Conservation (phyloP, 2,329 filamentous ascomycete species). For the Exserohilum turcica region DNA sequence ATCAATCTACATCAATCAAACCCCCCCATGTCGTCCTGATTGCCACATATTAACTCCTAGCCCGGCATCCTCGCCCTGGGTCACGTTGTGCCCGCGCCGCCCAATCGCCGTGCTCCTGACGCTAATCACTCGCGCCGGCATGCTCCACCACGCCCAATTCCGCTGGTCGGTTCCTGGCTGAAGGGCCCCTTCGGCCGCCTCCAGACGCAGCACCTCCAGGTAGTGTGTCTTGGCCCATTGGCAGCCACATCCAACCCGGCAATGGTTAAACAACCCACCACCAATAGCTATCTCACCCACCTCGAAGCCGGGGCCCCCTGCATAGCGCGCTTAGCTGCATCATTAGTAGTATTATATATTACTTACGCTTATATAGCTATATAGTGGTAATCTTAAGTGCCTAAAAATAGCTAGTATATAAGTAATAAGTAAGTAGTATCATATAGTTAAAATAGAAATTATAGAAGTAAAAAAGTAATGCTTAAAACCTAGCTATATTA, state of each 20-base stretch:
- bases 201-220: conserved; percentile 23
- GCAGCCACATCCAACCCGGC: conserved; percentile 5
- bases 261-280: no score
- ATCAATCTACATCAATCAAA: conserved; percentile 48
- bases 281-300: no score
- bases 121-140: conserved; percentile 34
- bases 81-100: conserved; percentile 13
- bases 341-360: no score
- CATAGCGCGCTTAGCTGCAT: no score
- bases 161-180: conserved; percentile 37
- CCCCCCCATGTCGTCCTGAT: conserved; percentile 25
- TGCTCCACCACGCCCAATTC: conserved; percentile 20
- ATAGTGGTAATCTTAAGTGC: no score
- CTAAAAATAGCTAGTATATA: no score
- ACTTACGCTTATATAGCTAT: no score
- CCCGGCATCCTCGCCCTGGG: conserved; percentile 32
- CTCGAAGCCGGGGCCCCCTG: no score
- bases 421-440: no score
- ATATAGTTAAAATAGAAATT: no score
- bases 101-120: conserved; percentile 34
- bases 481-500: no score
- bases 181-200: conserved; percentile 25
- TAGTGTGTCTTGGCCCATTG: conserved; percentile 28
- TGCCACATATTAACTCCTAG: conserved; percentile 38
- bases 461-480: no score